Evolutionary conservation across 768 basidiomycete genomes (phyloP), one percentile per base, ranked within the genome.

Genomic region (Tephrocybe sp.): DNA sequence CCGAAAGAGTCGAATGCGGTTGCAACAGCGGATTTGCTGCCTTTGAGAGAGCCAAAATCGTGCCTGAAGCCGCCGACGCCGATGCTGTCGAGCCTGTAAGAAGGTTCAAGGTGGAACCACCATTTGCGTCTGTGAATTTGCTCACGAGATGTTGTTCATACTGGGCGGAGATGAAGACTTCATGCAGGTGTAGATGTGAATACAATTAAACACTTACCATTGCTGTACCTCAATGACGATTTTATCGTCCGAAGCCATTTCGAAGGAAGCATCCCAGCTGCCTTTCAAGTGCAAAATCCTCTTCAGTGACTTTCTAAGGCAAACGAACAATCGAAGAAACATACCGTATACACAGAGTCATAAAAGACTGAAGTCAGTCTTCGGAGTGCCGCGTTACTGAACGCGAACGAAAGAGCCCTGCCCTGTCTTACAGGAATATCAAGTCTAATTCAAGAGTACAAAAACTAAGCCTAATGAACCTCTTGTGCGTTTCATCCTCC

Each of bases 41-140:
- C 77, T 23, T 72, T 68, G 4, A 81, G 69, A 1, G 73, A 56
- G 14, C 68, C 69, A 51, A 82, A 81, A 53, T 78, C 65, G 53
- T 81, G 72, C n/a, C 73, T 72, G 54, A 81, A 81, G 0, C 74
- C 74, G 1, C 76, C 75, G 20, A 75, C 67, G 9, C 80, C 78
- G 30, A 82, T 70, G n/a, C 60, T 70, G 51, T 83, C 81, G 5
- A 82, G 59, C 6, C 78, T 79, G 18, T 11, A 12, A 43, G 41
- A 43, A 36, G 37, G 37, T 9, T 28, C n/a, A 23, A 41, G 17
- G 18, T 20, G 34, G 44, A 10, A 43, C 7, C 34, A 11, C 34
- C n/a, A 43, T 23, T 4, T 8, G 8, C 20, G n/a, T 37, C 23
- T 12, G 24, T n/a, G 26, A 15, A 1, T 15, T n/a, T 17, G 53